Evolutionary conservation across 2,329 filamentous ascomycete species (phyloP).

Genomic region (Pyricularia grisea): DNA sequence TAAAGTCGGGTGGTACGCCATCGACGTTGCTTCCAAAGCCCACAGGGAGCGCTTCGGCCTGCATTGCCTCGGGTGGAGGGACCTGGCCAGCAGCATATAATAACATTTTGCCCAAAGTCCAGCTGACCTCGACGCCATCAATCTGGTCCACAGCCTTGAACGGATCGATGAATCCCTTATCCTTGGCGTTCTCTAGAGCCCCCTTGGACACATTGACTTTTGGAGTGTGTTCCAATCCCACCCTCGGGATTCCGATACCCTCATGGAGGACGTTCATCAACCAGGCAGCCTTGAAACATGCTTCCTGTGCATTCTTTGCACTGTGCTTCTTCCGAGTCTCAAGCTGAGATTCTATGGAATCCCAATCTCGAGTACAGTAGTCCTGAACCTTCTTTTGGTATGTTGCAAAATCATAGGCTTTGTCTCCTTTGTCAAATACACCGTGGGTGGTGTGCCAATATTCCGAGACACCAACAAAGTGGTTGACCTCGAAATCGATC

Average conservation of each 20-base stretch:
- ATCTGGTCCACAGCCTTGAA: conserved; percentile 95
- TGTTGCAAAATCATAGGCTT: conserved; percentile 79
- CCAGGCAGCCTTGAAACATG: conserved; percentile 98
- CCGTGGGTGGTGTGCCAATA: conserved; percentile 99
- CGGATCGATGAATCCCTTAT: conserved; percentile 68
- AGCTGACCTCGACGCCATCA: conserved; percentile 83
- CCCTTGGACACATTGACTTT: conserved; percentile 62
- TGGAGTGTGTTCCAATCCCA: conserved; percentile 61
- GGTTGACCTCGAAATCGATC: conserved; percentile 95
- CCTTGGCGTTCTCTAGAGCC: conserved; percentile 56
- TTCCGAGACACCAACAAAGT: conserved; percentile 95
- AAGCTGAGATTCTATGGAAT: conserved; percentile 59
- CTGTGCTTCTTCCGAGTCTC: conserved; percentile 63
- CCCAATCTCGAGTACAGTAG: conserved; percentile 82
- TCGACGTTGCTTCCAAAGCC: conserved; percentile 85
- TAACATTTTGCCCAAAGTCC: conserved; percentile 95
- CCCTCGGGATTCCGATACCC: conserved; percentile 83
- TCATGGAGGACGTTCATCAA: conserved; percentile 94
- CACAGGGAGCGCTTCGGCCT: conserved; percentile 55
- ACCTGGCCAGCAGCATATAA: conserved; percentile 89
- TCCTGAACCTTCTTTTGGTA: conserved; percentile 79
- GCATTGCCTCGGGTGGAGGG: conserved; percentile 44
- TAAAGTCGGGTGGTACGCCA: conserved; percentile 66
- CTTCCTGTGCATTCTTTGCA: conserved; percentile 68
- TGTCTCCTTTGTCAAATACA: conserved; percentile 72